Evolutionary conservation across 306 rosid genomes (phyloP).

Genomic region (Mimosa bimucronata): DNA sequence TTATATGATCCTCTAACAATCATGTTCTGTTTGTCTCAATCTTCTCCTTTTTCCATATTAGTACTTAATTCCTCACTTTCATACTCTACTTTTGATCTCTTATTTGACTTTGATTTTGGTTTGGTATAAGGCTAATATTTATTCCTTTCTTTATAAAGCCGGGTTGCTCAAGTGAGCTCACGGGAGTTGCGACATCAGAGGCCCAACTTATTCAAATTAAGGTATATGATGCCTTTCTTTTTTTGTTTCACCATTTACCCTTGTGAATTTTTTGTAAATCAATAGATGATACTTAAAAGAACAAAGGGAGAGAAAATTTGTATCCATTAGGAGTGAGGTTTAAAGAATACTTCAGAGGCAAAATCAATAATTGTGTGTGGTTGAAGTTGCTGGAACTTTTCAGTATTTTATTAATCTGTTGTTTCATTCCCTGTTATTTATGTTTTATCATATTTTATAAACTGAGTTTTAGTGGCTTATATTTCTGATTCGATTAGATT

Average conservation of each 20-base stretch:
- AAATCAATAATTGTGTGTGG: neutral
- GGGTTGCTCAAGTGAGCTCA: constrained; percentile 97
- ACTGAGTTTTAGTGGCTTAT: neutral
- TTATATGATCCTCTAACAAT: neutral
- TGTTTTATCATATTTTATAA: neutral
- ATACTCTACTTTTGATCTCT: neutral
- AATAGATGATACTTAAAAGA: neutral
- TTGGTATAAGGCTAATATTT: constrained; percentile 14
- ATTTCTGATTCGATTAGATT: neutral
- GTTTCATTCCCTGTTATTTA: neutral
- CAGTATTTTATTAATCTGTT: neutral
- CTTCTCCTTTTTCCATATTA: neutral
- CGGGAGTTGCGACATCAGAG: constrained; percentile 60
- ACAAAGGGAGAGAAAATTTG: neutral
- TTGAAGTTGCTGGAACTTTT: neutral
- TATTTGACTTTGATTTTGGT: neutral
- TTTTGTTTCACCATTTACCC: constrained; percentile 4
- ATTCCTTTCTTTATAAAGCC: constrained; percentile 63
- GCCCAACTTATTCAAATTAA: constrained; percentile 92
- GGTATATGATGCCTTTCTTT: constrained; percentile 50
- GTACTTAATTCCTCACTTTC: constrained; percentile 8
- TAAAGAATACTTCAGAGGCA: neutral
- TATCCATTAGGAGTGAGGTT: neutral
- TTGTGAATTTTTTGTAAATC: neutral
- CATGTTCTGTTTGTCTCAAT: neutral